Conservation (phyloP, 257 asterid genomes). For the Salvia rosmarinus region DNA sequence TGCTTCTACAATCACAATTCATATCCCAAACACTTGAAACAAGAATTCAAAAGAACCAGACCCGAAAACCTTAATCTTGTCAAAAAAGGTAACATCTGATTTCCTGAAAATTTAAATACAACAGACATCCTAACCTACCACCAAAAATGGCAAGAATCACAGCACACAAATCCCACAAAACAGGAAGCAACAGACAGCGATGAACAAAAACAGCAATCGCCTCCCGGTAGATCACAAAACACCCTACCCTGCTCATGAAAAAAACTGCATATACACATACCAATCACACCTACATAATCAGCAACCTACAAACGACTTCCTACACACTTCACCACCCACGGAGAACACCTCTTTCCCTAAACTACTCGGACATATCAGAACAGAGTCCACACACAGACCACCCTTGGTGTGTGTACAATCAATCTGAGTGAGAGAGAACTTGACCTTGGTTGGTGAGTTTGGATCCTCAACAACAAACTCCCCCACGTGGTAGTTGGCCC, state of each 20-base stretch:
- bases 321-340: slow-evolving; percentile 15
- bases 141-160: slow-evolving; percentile 31
- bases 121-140: slow-evolving; percentile 10
- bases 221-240: too few species aligned
- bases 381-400: slow-evolving; percentile 81
- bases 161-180: slow-evolving; percentile 22
- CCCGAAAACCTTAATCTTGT: background rate
- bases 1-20: too few species aligned
- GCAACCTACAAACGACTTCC: too few species aligned
- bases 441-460: slow-evolving; percentile 47
- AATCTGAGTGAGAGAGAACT: slow-evolving; percentile 70
- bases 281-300: too few species aligned
- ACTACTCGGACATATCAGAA: slow-evolving; percentile 61
- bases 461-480: slow-evolving; percentile 61
- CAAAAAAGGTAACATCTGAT: background rate
- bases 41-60: background rate
- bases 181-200: slow-evolving; percentile 22
- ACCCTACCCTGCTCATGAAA: too few species aligned
- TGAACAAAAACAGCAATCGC: slow-evolving; percentile 3
- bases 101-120: slow-evolving; percentile 33
- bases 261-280: too few species aligned
- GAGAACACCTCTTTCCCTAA: slow-evolving; percentile 47
- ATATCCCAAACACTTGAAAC: too few species aligned
- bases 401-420: slow-evolving; percentile 94
- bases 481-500: slow-evolving; percentile 76